Evolutionary conservation across 73 alveolate genomes (phyloP).

Genomic region (Stentor roeselii): DNA sequence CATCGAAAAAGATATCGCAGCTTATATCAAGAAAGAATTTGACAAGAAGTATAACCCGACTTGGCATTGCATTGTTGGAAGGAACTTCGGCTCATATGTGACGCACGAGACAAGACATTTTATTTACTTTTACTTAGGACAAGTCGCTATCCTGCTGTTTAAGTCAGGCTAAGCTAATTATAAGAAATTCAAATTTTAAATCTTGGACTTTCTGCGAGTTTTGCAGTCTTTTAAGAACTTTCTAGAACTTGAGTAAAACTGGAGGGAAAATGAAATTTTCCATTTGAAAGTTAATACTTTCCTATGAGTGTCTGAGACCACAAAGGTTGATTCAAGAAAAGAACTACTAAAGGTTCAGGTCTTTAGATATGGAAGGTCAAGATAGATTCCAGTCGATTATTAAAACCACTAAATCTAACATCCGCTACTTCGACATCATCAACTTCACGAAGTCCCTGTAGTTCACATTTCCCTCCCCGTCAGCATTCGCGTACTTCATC

Average conservation of each 20-base stretch:
- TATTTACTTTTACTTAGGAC: slow-evolving; percentile 96
- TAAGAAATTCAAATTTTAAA: neutral
- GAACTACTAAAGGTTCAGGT: too few species aligned
- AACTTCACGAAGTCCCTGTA: slow-evolving; percentile 16
- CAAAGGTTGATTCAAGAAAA: too few species aligned
- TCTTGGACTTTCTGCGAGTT: too few species aligned
- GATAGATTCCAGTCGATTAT: too few species aligned
- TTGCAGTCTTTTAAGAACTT: too few species aligned
- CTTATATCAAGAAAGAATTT: slow-evolving; percentile 99
- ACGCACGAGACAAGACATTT: slow-evolving; percentile 98
- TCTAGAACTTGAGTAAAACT: too few species aligned
- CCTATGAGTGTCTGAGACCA: too few species aligned
- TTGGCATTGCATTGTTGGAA: slow-evolving; percentile 95
- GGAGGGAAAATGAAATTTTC: too few species aligned
- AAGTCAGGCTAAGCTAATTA: slow-evolving; percentile 62
- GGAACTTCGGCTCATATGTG: slow-evolving; percentile 94
- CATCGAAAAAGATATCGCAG: slow-evolving; percentile 50
- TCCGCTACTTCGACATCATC: slow-evolving; percentile 23
- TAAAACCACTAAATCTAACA: too few species aligned
- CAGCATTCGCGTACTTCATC: slow-evolving; percentile 23
- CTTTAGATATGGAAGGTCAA: too few species aligned
- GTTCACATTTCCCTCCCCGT: slow-evolving; percentile 12
- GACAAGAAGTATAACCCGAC: slow-evolving; percentile 99
- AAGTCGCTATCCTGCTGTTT: slow-evolving; percentile 78
- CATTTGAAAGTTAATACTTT: too few species aligned